A percentile compares a stretch with the other conserved stretches of the same genome.
Evolutionary conservation across 768 basidiomycete genomes (phyloP).

Genomic region (Boletus vinaceobasis): DNA sequence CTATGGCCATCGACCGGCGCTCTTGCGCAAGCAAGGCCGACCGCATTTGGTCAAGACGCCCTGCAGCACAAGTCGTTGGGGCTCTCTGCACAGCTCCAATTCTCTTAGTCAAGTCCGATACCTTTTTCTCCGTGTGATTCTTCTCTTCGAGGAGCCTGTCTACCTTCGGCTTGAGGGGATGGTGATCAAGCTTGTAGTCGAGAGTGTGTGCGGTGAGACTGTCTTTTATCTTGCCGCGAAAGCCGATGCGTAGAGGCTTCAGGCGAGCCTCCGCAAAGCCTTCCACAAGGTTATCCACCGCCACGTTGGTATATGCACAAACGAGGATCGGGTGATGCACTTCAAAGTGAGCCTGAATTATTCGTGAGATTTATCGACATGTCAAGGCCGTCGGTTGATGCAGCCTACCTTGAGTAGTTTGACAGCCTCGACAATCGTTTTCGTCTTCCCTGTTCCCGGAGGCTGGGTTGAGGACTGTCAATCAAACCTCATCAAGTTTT

Average conservation of each 20-base stretch:
- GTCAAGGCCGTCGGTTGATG: not conserved
- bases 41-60: conserved; percentile 31
- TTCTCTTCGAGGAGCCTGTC: conserved; percentile 41
- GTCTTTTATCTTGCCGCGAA: conserved; percentile 53
- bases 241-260: conserved; percentile 76
- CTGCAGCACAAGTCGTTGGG: conserved; percentile 11
- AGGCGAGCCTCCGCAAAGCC: conserved; percentile 60
- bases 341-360: conserved; percentile 65
- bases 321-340: conserved; percentile 82
- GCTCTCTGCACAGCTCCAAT: conserved; percentile 19
- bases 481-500: not conserved
- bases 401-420: conserved; percentile 66
- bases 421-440: conserved; percentile 84
- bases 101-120: conserved; percentile 25
- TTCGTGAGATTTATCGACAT: not conserved
- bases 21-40: conserved; percentile 24
- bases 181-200: conserved; percentile 58
- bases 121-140: conserved; percentile 26
- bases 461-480: conserved; percentile 45
- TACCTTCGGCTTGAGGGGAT: conserved; percentile 50
- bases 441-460: conserved; percentile 91
- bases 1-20: conserved; percentile 32
- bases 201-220: conserved; percentile 58
- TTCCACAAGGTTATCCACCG: conserved; percentile 87
- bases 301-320: conserved; percentile 93